phyloP scores from a whole-genome alignment of 352 stramenopile species.

The Phytophthora cactorum region DNA sequence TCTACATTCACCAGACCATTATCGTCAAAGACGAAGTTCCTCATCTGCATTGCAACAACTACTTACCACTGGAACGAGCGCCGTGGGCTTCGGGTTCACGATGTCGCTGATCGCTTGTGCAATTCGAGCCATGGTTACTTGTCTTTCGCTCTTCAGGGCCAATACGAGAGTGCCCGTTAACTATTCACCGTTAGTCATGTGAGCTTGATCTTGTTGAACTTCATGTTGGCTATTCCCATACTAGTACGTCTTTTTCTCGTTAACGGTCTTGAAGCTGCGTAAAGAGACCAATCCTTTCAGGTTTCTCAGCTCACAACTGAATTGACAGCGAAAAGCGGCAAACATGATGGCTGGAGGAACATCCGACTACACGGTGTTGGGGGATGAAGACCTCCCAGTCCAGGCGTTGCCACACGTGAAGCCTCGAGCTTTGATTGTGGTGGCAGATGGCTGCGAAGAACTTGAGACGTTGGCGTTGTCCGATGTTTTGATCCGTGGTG shows the following conservation, averaged over 20 bases:
- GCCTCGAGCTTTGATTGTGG: conserved; percentile 63
- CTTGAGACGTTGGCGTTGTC: conserved; percentile 70
- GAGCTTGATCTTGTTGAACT: conserved; percentile 20
- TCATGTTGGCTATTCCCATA: conserved; percentile 30
- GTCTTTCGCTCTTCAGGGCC: conserved; percentile 7
- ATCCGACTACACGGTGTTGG: conserved; percentile 27
- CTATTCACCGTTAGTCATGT: not conserved
- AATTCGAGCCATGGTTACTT: conserved; percentile 47
- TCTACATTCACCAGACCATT: conserved; percentile 27
- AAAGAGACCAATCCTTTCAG: not conserved
- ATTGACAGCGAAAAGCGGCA: conserved; percentile 11
- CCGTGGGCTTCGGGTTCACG: conserved; percentile 65
- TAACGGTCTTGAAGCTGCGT: conserved; percentile 37
- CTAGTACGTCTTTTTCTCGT: not conserved
- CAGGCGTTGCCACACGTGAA: conserved; percentile 47
- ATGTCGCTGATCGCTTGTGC: conserved; percentile 62
- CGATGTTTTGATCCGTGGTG: conserved; percentile 62
- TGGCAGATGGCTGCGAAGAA: conserved; percentile 72
- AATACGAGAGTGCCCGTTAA: conserved; percentile 3
- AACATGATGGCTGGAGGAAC: conserved; percentile 35
- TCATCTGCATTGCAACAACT: conserved; percentile 13
- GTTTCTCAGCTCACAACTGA: conserved; percentile 22
- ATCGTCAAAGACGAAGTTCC: not conserved
- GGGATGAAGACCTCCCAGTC: conserved; percentile 33
- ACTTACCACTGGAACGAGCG: conserved; percentile 64